Evolutionary conservation across 768 basidiomycete genomes (phyloP).

Genomic region (Sutorius australiensis): DNA sequence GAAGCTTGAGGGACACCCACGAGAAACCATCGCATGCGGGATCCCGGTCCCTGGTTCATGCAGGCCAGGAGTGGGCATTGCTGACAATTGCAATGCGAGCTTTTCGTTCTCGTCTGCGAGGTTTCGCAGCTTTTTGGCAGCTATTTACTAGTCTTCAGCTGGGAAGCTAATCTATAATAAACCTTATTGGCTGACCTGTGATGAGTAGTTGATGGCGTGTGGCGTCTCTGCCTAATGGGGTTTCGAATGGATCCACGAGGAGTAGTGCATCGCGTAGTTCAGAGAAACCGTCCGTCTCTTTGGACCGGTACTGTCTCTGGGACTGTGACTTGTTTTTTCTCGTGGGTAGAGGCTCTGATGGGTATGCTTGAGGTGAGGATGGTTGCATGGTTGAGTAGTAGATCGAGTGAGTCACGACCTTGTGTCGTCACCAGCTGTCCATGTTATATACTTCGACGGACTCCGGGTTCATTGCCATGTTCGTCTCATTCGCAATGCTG

Average conservation of each 20-base stretch:
- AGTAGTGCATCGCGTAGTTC: constrained; percentile 27
- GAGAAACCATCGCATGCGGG: neutral
- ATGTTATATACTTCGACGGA: constrained; percentile 14
- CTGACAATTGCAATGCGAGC: constrained; percentile 14
- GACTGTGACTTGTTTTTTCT: constrained; percentile 26
- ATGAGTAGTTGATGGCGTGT: constrained; percentile 30
- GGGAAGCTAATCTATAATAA: neutral
- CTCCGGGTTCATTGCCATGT: constrained; percentile 1
- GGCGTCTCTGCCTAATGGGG: constrained; percentile 23
- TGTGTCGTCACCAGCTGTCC: neutral
- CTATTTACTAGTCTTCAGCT: constrained; percentile 15
- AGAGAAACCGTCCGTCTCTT: constrained; percentile 30
- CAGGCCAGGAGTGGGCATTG: neutral
- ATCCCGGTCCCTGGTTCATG: neutral
- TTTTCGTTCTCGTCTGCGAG: constrained; percentile 25
- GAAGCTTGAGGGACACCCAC: constrained; percentile 10
- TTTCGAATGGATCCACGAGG: constrained; percentile 23
- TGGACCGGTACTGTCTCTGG: constrained; percentile 29
- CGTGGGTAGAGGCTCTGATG: constrained; percentile 4
- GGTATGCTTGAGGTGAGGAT: constrained; percentile 7
- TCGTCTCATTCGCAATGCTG: neutral
- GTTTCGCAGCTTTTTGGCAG: constrained; percentile 48
- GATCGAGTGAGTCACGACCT: constrained; percentile 10
- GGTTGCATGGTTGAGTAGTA: constrained; percentile 12
- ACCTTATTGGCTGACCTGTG: constrained; percentile 15